These are phyloP conservation scores for Aspergillus unguis DNA, from an alignment of 2,329 filamentous ascomycete species.

Conservation along the genomic window DNA sequence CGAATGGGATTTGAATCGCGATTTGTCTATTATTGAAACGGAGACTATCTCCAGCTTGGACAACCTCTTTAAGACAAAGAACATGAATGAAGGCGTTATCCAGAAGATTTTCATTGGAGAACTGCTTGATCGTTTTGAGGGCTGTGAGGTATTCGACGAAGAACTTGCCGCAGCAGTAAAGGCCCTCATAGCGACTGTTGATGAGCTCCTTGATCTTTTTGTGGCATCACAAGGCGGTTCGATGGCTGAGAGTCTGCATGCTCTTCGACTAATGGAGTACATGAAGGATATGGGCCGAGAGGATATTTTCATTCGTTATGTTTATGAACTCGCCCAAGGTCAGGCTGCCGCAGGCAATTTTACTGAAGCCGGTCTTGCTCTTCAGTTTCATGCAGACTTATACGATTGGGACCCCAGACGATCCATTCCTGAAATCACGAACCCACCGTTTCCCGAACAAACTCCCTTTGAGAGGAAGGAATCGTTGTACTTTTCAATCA, in stretches of 20 bases:
- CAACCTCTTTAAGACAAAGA: slow-evolving; percentile 81
- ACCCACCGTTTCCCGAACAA: slow-evolving; percentile 77
- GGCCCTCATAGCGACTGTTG: slow-evolving; percentile 76
- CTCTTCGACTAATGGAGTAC: slow-evolving; percentile 90
- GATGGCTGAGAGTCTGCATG: slow-evolving; percentile 78
- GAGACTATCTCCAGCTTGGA: slow-evolving; percentile 96
- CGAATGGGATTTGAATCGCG: slow-evolving; percentile 94
- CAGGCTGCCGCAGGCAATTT: slow-evolving; percentile 74
- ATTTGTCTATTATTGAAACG: slow-evolving; percentile 84
- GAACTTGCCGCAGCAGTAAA: slow-evolving; percentile 72
- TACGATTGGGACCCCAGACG: slow-evolving; percentile 83
- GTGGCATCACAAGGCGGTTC: slow-evolving; percentile 80
- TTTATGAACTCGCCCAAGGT: slow-evolving; percentile 80
- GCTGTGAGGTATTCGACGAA: slow-evolving; percentile 66
- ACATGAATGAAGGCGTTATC: slow-evolving; percentile 79
- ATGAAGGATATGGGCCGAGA: slow-evolving; percentile 95
- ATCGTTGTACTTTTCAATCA: slow-evolving; percentile 87
- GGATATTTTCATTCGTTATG: slow-evolving; percentile 93
- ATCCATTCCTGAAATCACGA: slow-evolving; percentile 62
- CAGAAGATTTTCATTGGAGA: slow-evolving; percentile 92
- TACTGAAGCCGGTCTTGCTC: slow-evolving; percentile 82
- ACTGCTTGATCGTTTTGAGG: slow-evolving; percentile 74
- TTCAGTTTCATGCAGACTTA: slow-evolving; percentile 85
- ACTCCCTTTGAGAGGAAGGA: slow-evolving; percentile 91
- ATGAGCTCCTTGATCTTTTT: slow-evolving; percentile 86